Conservation (phyloP, 345 rosid species). For the Cardamine resedifolia region DNA sequence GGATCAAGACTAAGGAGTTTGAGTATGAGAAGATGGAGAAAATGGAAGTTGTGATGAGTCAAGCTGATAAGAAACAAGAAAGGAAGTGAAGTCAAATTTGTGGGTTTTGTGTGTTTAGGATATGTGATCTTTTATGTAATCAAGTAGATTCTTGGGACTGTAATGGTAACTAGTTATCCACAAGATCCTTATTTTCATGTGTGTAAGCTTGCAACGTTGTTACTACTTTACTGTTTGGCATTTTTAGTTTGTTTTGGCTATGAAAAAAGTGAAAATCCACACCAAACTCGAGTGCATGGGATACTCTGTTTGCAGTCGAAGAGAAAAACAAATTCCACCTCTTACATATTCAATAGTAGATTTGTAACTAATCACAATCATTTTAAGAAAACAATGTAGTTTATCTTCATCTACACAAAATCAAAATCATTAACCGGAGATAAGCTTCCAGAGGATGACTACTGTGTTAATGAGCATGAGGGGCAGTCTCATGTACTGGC, state of each 20-base stretch:
- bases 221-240: conserved; percentile 5
- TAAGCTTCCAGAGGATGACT: conserved; percentile 23
- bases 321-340: not conserved
- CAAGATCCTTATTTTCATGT: not conserved
- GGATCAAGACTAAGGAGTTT: conserved; percentile 49
- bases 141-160: conserved; percentile 21
- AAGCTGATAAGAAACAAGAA: conserved; percentile 43
- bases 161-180: conserved; percentile 23
- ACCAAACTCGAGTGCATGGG: not conserved
- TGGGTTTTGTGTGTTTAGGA: conserved; percentile 46
- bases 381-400: not conserved
- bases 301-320: not conserved
- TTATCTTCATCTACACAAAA: not conserved
- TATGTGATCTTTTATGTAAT: conserved; percentile 37
- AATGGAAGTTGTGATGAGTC: conserved; percentile 54
- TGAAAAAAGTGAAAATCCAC: not conserved
- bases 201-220: conserved; percentile 9
- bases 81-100: conserved; percentile 46
- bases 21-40: conserved; percentile 70
- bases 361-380: conserved; percentile 7
- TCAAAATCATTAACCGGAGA: conserved; percentile 20
- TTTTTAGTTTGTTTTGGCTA: not conserved
- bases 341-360: not conserved
- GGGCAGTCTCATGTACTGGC: conserved; percentile 42
- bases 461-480: conserved; percentile 35